A percentile compares a stretch with the other conserved stretches of the same genome.
phyloP scores from a whole-genome alignment of 2,329 filamentous ascomycete species.

The Fusarium pseudocircinatum region DNA sequence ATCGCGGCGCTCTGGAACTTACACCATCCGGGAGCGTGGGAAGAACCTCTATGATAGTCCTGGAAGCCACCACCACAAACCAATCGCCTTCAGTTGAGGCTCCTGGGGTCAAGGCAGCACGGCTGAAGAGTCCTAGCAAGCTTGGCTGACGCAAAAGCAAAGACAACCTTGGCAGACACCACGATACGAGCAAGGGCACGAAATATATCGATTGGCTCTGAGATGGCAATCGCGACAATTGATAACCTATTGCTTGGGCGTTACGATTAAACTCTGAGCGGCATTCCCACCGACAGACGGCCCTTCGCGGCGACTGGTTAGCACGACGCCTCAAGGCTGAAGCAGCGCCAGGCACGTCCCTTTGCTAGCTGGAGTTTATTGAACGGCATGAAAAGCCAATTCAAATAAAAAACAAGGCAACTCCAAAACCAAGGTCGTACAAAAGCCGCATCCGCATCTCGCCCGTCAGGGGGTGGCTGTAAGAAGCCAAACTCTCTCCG shows the following conservation, averaged over 20 bases:
- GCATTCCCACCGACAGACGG: slow-evolving; percentile 21
- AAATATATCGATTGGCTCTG: not conserved
- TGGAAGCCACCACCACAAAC: slow-evolving; percentile 7
- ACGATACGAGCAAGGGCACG: not conserved
- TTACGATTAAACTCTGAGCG: slow-evolving; percentile 19
- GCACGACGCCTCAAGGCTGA: slow-evolving; percentile 18
- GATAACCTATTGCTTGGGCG: not conserved
- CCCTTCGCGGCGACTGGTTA: slow-evolving; percentile 7
- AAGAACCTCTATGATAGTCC: slow-evolving; percentile 5
- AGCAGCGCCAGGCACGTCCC: slow-evolving; percentile 31
- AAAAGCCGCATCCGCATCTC: slow-evolving; percentile 12
- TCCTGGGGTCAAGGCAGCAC: slow-evolving; percentile 17
- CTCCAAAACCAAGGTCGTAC: slow-evolving; percentile 14
- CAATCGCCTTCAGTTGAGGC: slow-evolving; percentile 10
- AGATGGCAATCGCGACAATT: not conserved
- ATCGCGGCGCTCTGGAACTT: slow-evolving; percentile 10
- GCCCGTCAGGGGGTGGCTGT: slow-evolving; percentile 33
- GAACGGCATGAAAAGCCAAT: slow-evolving; percentile 18
- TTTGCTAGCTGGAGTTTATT: slow-evolving; percentile 22
- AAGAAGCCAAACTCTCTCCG: not conserved
- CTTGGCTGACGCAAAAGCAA: slow-evolving; percentile 5
- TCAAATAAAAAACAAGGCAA: slow-evolving; percentile 8
- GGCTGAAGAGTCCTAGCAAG: slow-evolving; percentile 17
- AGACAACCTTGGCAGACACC: not conserved
- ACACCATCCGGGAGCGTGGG: slow-evolving; percentile 13